Evolutionary conservation across 345 rosid genomes (phyloP).

Genomic region (Murraya paniculata): DNA sequence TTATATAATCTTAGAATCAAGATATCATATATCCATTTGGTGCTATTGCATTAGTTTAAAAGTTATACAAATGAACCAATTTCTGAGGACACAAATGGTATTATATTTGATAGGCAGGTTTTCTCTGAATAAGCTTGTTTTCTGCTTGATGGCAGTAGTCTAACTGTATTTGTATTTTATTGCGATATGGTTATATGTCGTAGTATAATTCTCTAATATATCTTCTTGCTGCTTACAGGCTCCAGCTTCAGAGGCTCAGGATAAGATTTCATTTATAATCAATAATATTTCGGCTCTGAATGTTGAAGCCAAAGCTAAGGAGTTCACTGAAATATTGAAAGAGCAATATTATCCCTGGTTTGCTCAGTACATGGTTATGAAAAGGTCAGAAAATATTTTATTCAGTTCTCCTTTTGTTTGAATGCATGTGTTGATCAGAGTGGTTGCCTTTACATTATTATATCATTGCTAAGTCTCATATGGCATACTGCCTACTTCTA

Average conservation of each 20-base stretch:
- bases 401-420: not conserved
- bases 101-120: not conserved
- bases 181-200: not conserved
- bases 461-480: not conserved
- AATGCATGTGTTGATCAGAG: not conserved
- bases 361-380: constrained; percentile 99
- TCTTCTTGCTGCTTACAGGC: constrained; percentile 43
- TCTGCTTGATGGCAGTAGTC: not conserved
- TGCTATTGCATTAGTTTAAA: not conserved
- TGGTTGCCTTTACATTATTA: not conserved
- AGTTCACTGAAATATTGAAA: constrained; percentile 72
- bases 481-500: not conserved
- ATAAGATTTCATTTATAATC: constrained; percentile 85
- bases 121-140: not conserved
- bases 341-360: constrained; percentile 94
- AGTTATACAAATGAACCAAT: not conserved
- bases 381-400: constrained; percentile 47
- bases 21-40: not conserved
- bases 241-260: constrained; percentile 79
- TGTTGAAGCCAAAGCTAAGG: constrained; percentile 80
- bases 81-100: not conserved
- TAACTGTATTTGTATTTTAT: not conserved
- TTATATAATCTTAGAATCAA: not conserved
- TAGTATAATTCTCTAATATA: not conserved
- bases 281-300: constrained; percentile 82